phyloP scores from a whole-genome alignment of 805 yeast species.

The Ascoidea tarda region DNA sequence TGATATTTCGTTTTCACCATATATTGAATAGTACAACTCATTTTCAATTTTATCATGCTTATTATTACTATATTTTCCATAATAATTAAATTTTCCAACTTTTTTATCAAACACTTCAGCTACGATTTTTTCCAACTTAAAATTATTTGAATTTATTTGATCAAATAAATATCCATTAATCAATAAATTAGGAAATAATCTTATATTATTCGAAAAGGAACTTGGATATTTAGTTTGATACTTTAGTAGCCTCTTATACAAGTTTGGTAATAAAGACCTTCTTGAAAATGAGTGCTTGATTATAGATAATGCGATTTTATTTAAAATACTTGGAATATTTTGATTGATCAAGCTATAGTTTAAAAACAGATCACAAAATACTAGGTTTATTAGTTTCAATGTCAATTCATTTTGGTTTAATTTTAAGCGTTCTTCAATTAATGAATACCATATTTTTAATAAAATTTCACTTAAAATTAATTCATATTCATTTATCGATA shows the following conservation, averaged over 20 bases:
- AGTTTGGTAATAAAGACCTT: constrained; percentile 50
- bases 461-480: constrained; percentile 15
- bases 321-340: constrained; percentile 18
- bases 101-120: constrained; percentile 35
- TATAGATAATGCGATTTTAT: constrained; percentile 18
- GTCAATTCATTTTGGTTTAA: constrained; percentile 57
- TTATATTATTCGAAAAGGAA: constrained; percentile 25
- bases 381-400: constrained; percentile 32
- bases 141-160: constrained; percentile 43
- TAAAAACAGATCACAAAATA: constrained; percentile 17
- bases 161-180: constrained; percentile 28
- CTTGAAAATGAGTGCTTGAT: constrained; percentile 41
- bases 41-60: constrained; percentile 15
- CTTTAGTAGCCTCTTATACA: constrained; percentile 31
- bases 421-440: constrained; percentile 45
- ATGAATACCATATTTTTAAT: constrained; percentile 38
- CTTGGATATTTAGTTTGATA: constrained; percentile 24
- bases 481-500: no score
- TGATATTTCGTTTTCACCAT: constrained; percentile 45
- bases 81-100: constrained; percentile 12
- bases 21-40: constrained; percentile 29
- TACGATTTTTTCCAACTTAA: constrained; percentile 43
- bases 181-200: constrained; percentile 36
- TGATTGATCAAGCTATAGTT: neutral
- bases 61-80: no score